Conservation (phyloP, 306 rosid genomes). For the Begonia fuchsioides region DNA sequence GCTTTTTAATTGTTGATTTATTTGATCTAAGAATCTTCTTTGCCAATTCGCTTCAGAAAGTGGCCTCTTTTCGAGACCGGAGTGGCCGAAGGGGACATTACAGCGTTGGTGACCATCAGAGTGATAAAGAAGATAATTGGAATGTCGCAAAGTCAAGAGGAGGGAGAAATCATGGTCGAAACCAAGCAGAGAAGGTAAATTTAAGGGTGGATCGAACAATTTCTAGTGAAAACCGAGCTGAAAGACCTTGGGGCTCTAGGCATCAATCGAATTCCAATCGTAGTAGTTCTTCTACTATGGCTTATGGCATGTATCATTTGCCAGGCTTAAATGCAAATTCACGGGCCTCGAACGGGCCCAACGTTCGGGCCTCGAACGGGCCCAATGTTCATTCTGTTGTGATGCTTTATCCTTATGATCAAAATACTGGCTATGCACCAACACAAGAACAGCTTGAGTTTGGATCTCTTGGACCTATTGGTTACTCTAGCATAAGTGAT, state of each 20-base stretch:
- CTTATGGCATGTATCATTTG: slow-evolving; percentile 63
- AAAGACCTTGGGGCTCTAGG: slow-evolving; percentile 69
- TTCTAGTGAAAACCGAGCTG: slow-evolving; percentile 53
- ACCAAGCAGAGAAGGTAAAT: slow-evolving; percentile 51
- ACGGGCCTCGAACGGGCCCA: slow-evolving; percentile 61
- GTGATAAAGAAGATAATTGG: slow-evolving; percentile 91
- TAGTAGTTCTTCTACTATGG: slow-evolving; percentile 30
- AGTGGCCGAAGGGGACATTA: slow-evolving; percentile 61
- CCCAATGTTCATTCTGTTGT: slow-evolving; percentile 64
- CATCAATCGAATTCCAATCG: slow-evolving; percentile 31
- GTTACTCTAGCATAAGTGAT: slow-evolving; percentile 33
- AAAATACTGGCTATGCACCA: slow-evolving; percentile 37
- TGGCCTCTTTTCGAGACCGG: slow-evolving; percentile 53
- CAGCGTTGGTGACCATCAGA: slow-evolving; percentile 61
- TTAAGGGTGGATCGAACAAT: slow-evolving; percentile 26
- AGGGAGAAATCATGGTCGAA: slow-evolving; percentile 56
- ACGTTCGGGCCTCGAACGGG: slow-evolving; percentile 64
- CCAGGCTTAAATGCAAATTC: slow-evolving; percentile 61
- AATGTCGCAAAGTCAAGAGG: slow-evolving; percentile 55
- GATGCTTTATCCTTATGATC: slow-evolving; percentile 77
- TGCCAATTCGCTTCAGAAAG: slow-evolving; percentile 43
- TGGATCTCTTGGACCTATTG: slow-evolving; percentile 80
- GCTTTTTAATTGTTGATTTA: too few species aligned
- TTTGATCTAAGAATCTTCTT: too few species aligned
- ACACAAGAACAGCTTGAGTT: slow-evolving; percentile 77